Percentiles rank a stretch among this genome's conserved stretches.
These are phyloP conservation scores for Yamadazyma sp. DNA, from an alignment of 805 yeast species.

Conservation along the genomic window DNA sequence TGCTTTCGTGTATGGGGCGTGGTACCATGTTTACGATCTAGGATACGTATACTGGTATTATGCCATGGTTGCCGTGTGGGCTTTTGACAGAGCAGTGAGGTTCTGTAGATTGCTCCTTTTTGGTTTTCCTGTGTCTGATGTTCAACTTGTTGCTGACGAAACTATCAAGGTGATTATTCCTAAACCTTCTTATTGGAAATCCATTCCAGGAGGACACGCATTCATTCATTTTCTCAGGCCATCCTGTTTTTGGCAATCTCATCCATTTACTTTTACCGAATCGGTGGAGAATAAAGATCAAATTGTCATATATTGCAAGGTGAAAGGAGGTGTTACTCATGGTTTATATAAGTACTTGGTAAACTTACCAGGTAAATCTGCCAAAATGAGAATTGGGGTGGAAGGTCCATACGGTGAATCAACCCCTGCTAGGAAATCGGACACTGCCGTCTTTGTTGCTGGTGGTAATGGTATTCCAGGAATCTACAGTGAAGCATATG, in stretches of 20 bases:
- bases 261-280: slow-evolving; percentile 40
- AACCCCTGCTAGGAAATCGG: slow-evolving; percentile 48
- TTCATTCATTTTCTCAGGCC: slow-evolving; percentile 37
- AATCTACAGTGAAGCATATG: slow-evolving; percentile 39
- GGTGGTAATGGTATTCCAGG: slow-evolving; percentile 80
- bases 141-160: slow-evolving; percentile 33
- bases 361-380: slow-evolving; percentile 27
- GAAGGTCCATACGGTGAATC: slow-evolving; percentile 75
- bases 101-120: slow-evolving; percentile 27
- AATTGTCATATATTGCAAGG: slow-evolving; percentile 33
- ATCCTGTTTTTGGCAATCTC: slow-evolving; percentile 43
- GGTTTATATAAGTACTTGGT: slow-evolving; percentile 27
- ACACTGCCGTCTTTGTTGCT: slow-evolving; percentile 58
- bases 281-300: slow-evolving; percentile 20
- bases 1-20: slow-evolving; percentile 44
- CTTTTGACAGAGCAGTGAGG: slow-evolving; percentile 33
- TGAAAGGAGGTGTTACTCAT: slow-evolving; percentile 38
- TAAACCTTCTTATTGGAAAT: slow-evolving; percentile 36
- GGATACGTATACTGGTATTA: slow-evolving; percentile 32
- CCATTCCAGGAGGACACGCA: slow-evolving; percentile 42
- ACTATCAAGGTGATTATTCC: slow-evolving; percentile 38
- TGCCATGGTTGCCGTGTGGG: slow-evolving; percentile 38
- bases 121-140: slow-evolving; percentile 35
- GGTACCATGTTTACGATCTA: slow-evolving; percentile 40
- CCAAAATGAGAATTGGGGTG: slow-evolving; percentile 30